Evolutionary conservation across 768 basidiomycete genomes (phyloP), one percentile per base, ranked within the genome.

Genomic region (Glaciozyma martinii): DNA sequence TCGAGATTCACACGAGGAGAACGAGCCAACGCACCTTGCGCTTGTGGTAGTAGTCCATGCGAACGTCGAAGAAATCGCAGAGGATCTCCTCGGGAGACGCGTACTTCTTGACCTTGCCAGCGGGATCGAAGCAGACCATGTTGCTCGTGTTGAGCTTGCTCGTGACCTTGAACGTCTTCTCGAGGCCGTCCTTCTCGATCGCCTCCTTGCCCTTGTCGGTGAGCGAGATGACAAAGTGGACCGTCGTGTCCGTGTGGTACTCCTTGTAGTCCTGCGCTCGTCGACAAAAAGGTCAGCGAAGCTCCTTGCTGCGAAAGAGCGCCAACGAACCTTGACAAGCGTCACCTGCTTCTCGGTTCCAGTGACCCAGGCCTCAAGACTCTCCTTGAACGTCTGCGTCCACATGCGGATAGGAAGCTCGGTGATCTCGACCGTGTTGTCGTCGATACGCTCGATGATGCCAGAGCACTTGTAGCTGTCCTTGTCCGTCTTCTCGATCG

Each of bases 91-190:
- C 95, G 0, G 95, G 84, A 1, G 85, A 82, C 23, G 83, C 79
- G 76, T 97, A 98, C 78, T 86, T 93, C 79, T 86, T 90, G 79
- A 99, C 94, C 80, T 94, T 95, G 71, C 90, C 87, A 23, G 93
- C 88, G 66, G 89, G 83, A 77, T 99, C 94, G 76, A 99, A 99
- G 78, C 90, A 92, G 23, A 98, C 95, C 95, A 99, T 98, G 79
- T 99, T 99, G 75, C 84, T 83, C 21, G 90, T 50, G 76, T 81
- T 87, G 76, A 99, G 78, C 76, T 92, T 89, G 55, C 82, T 77
- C 19, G 84, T 84, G 66, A 97, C 79, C 77, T 91, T 94, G 85
- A 99, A 97, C 76, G 84, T 89, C 76, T 95, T 93, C 40, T 85
- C 72, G 40, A 99, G 78, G 5, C 94, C 94, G 74, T 95, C 90